Base-by-base conservation (phyloP, 163 green algal genomes). In the Scenedesmus sp. region DNA sequence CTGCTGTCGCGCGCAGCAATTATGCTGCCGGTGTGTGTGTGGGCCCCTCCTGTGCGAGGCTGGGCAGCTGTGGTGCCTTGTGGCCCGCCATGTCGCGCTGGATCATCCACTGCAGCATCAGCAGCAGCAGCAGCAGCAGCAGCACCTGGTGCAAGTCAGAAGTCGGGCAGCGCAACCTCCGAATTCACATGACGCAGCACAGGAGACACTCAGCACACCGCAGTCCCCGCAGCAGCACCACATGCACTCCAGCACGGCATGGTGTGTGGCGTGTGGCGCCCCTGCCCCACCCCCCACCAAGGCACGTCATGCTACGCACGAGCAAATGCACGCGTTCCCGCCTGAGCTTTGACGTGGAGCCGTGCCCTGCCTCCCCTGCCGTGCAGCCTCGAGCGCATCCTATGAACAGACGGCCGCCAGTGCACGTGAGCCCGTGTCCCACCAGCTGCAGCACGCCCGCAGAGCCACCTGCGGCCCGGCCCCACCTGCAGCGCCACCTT, bases 51-150 rank as follows among this genome's bases (percentile, higher is more conserved):
- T 85, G 82, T 9, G 30, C 89, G 9, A 92, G 79, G 37, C 70
- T 73, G 24, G 83, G 89, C 89, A 92, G 76, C 10, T 80, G 35
- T 26, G 72, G n/a, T 1, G 61, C 59, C 24, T 56, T 26, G 20
- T 30, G 24, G 51, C 51, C 33, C 10, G 59, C 44, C 59, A 79
- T 76, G 46, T 93, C 86, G 24, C 90, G 61, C 89, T 94, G 92
- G 30, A 95, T 92, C 91, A 94, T 94, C 93, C 93, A 95, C 83
- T 92, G 89, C 85, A 90, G 88, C 76, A 82, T 30, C 49, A 94
- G 86, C 90, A 95, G 94, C 33, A 99, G 93, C 93, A 98, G 93
- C 95, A 98, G 97, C 94, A 97, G 97, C 93, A 99, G 98, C 16
- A 99, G 94, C 13, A 97, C 98, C 92, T 97, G 65, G 3, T 3